Evolutionary conservation across 495 filamentous ascomycete species (phyloP).

Genomic region (Xylaria palmicola): DNA sequence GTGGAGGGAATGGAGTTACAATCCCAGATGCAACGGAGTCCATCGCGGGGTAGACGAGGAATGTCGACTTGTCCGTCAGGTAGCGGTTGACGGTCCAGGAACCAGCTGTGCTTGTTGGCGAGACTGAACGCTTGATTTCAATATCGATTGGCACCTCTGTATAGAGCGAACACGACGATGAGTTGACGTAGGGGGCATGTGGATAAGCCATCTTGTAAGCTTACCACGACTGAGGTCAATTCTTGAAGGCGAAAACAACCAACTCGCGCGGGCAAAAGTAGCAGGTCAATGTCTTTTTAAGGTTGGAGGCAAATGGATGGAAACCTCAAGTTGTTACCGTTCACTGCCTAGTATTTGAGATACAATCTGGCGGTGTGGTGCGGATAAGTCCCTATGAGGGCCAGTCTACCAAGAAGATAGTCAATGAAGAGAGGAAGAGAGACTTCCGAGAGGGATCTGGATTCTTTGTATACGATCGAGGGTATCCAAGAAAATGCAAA

Average conservation of each 20-base stretch:
- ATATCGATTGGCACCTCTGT: constrained; percentile 10
- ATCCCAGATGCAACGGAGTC: constrained; percentile 15
- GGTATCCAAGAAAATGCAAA: not conserved
- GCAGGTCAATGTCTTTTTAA: not conserved
- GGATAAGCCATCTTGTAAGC: constrained; percentile 4
- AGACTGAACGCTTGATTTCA: constrained; percentile 10
- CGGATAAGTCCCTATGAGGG: not conserved
- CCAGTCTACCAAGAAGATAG: not conserved
- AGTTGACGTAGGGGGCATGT: not conserved
- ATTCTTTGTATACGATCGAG: constrained; percentile 14
- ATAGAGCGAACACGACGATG: constrained; percentile 6
- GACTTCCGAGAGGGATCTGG: constrained; percentile 1
- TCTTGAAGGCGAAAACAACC: not conserved
- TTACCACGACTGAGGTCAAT: not conserved
- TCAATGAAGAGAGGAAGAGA: not conserved
- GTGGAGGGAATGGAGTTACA: constrained; percentile 14
- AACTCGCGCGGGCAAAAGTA: not conserved
- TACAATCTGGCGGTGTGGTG: not conserved
- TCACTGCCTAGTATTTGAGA: not conserved
- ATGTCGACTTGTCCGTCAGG: constrained; percentile 27
- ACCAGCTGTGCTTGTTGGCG: constrained; percentile 8
- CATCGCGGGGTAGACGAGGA: constrained; percentile 25
- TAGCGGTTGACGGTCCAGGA: constrained; percentile 26
- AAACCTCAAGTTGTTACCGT: not conserved
- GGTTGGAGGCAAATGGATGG: not conserved